Conservation (phyloP, 2,329 filamentous ascomycete genomes). For the Pseudocercospora macadamiae region DNA sequence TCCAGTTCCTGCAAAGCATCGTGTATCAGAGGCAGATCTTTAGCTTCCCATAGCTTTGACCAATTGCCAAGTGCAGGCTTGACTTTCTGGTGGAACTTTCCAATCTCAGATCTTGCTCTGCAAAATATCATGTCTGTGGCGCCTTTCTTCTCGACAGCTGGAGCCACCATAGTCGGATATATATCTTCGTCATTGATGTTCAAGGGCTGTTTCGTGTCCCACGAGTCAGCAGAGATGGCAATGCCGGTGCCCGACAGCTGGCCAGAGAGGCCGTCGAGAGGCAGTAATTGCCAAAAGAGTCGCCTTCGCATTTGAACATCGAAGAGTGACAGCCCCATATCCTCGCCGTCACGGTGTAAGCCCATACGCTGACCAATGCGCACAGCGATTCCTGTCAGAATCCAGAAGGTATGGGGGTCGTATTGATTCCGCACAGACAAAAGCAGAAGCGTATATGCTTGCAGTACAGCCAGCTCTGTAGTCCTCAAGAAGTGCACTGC, state of each 20-base stretch:
- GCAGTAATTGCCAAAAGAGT: conserved; percentile 65
- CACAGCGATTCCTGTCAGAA: conserved; percentile 64
- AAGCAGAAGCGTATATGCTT: conserved; percentile 69
- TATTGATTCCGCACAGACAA: conserved; percentile 42
- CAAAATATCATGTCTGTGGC: conserved; percentile 58
- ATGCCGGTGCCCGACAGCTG: conserved; percentile 38
- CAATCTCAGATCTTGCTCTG: conserved; percentile 47
- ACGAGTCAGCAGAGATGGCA: conserved; percentile 31
- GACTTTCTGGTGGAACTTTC: conserved; percentile 42
- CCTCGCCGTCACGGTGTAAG: conserved; percentile 61
- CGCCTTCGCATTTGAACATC: conserved; percentile 63
- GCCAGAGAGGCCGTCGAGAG: conserved; percentile 53
- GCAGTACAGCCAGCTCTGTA: conserved; percentile 66
- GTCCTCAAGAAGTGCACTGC: conserved; percentile 69
- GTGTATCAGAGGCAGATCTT: conserved; percentile 25
- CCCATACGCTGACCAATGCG: conserved; percentile 64
- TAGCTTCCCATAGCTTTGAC: conserved; percentile 25
- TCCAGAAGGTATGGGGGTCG: conserved; percentile 62
- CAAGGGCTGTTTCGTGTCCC: conserved; percentile 38
- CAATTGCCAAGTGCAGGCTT: conserved; percentile 26
- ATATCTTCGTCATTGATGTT: conserved; percentile 44
- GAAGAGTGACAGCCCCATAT: conserved; percentile 56
- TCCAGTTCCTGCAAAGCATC: conserved; percentile 47
- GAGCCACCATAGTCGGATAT: conserved; percentile 50
- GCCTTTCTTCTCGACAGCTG: conserved; percentile 50